These are phyloP conservation scores for Monosporascus cannonballus DNA, from an alignment of 2,329 filamentous ascomycete species.

Conservation along the genomic window DNA sequence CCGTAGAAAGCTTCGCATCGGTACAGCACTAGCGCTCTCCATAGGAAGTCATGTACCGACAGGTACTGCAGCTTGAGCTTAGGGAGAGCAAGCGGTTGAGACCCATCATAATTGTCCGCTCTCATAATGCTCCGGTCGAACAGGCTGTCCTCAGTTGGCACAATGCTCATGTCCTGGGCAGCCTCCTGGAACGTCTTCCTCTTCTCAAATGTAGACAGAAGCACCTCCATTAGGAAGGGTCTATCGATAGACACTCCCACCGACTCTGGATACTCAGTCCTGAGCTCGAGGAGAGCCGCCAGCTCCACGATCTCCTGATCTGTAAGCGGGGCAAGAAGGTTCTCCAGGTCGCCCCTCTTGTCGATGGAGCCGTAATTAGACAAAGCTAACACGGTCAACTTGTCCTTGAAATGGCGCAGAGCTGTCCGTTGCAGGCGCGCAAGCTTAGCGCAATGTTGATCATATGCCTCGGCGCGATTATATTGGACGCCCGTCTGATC, in stretches of 20 bases:
- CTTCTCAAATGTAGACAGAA: conserved; percentile 70
- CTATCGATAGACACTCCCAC: conserved; percentile 59
- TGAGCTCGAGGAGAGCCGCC: conserved; percentile 65
- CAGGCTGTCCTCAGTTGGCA: conserved; percentile 78
- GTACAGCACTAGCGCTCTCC: conserved; percentile 85
- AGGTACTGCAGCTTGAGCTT: conserved; percentile 96
- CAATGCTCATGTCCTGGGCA: conserved; percentile 61
- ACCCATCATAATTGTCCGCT: conserved; percentile 83
- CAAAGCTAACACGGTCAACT: conserved; percentile 82
- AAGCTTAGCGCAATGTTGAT: conserved; percentile 69
- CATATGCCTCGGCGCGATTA: conserved; percentile 66
- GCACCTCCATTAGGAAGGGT: conserved; percentile 60
- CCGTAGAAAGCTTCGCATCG: conserved; percentile 89
- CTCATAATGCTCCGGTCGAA: conserved; percentile 75
- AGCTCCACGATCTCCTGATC: conserved; percentile 70
- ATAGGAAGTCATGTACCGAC: conserved; percentile 93
- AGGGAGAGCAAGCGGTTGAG: conserved; percentile 79
- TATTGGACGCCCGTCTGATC: conserved; percentile 81
- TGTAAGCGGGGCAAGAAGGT: conserved; percentile 64
- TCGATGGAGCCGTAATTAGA: conserved; percentile 90
- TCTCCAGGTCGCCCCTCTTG: conserved; percentile 69
- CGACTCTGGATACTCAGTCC: conserved; percentile 73
- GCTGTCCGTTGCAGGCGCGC: conserved; percentile 74
- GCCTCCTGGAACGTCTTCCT: conserved; percentile 77
- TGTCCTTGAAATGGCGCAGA: conserved; percentile 79